A percentile compares a stretch with the other conserved stretches of the same genome.
These are phyloP conservation scores for Syncephalastrum racemosum DNA, from an alignment of 371 early-diverging fungal species.

Conservation along the genomic window DNA sequence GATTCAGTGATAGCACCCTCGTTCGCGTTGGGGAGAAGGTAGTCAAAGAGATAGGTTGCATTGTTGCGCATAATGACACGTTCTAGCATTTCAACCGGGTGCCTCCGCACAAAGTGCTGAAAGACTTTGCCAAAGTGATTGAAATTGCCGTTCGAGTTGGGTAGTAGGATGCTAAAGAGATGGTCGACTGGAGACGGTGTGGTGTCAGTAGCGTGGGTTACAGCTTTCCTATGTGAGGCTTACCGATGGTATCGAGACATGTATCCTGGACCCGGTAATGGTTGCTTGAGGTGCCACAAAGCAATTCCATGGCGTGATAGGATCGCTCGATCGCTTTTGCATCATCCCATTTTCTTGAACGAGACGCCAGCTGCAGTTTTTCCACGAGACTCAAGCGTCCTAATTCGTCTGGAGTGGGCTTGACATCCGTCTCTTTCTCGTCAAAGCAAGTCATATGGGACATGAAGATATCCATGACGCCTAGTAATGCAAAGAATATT, in stretches of 20 bases:
- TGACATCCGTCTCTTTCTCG: conserved; percentile 6
- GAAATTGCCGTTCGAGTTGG: conserved; percentile 40
- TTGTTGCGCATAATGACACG: conserved; percentile 25
- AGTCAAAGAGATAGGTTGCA: conserved; percentile 32
- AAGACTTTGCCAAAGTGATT: conserved; percentile 46
- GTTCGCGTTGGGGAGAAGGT: conserved; percentile 35
- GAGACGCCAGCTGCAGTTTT: conserved; percentile 19
- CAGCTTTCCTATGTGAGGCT: not conserved
- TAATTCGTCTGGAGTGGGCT: conserved; percentile 2
- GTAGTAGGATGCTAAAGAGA: conserved; percentile 33
- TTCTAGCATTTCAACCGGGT: conserved; percentile 41
- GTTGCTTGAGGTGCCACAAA: conserved; percentile 41
- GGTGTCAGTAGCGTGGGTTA: not conserved
- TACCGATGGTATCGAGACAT: conserved; percentile 38
- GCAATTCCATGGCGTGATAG: conserved; percentile 50
- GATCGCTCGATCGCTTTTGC: conserved; percentile 40
- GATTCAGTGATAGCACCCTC: conserved; percentile 29
- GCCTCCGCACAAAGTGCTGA: conserved; percentile 37
- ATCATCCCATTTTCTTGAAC: conserved; percentile 29
- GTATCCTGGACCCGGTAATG: conserved; percentile 42
- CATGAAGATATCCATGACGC: conserved; percentile 52
- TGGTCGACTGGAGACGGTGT: conserved; percentile 15
- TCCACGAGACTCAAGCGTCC: conserved; percentile 11
- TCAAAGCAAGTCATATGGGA: conserved; percentile 36
- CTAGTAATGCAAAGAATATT: conserved; percentile 11